Conservation (phyloP, 2,329 filamentous ascomycete species). For the Sporothrix dimorphospora region DNA sequence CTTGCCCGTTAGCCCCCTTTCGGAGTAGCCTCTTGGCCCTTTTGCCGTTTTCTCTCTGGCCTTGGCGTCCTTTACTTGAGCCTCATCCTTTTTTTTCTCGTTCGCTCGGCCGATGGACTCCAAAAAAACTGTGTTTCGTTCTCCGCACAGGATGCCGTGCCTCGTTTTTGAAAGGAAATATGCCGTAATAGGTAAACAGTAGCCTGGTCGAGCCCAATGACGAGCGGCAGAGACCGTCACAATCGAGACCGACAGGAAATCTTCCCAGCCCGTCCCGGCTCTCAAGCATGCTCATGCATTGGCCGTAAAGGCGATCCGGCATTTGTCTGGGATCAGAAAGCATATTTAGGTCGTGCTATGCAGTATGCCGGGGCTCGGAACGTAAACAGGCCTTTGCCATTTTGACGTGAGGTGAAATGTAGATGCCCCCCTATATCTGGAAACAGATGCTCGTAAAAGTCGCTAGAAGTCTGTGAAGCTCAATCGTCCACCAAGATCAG, state of each 20-base stretch:
- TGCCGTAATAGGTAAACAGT: not conserved
- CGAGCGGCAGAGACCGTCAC: not conserved
- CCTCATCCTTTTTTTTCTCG: not conserved
- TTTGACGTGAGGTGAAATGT: too few relatives aligned
- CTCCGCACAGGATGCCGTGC: not conserved
- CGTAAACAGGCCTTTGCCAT: too few relatives aligned
- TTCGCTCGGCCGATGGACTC: not conserved
- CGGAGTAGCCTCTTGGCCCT: conserved; percentile 19
- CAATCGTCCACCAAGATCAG: too few relatives aligned
- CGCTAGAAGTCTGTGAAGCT: too few relatives aligned
- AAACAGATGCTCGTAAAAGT: too few relatives aligned
- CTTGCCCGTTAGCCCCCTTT: conserved; percentile 2
- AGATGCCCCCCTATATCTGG: not conserved
- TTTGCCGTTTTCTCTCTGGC: conserved; percentile 5
- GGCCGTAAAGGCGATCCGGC: not conserved
- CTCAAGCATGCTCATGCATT: too few relatives aligned
- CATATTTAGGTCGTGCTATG: not conserved
- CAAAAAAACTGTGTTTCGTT: not conserved
- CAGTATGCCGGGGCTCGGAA: not conserved
- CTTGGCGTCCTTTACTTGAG: not conserved
- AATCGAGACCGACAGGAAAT: not conserved
- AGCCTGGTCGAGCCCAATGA: not conserved
- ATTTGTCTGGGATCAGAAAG: too few relatives aligned
- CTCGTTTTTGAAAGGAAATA: not conserved
- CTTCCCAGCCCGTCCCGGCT: not conserved